Base-by-base conservation (phyloP, 768 basidiomycete genomes). In the Tricholoma sp. region DNA sequence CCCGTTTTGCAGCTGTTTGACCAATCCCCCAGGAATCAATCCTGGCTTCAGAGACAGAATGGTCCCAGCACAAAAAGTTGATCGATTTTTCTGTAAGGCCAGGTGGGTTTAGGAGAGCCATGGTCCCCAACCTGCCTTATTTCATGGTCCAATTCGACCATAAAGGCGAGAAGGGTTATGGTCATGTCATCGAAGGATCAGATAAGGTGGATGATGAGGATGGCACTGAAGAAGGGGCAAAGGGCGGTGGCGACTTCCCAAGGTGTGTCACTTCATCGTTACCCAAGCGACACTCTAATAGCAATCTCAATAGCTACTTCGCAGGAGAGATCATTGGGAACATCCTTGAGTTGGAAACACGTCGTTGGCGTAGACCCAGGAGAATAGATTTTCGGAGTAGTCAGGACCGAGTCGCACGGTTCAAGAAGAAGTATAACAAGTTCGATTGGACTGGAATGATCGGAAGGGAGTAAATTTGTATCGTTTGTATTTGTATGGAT, bases 131-230 rank as follows among this genome's bases (percentile, higher is more conserved):
- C 66, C 74, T 99, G 29, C 97, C 97, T 0, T 99, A 99, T 72
- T 99, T 99, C 66, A 96, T 95, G 92, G 91, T 98, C 6, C 94
- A 96, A 64, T 99, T 96, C 71, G 97, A 99, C 72, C 80, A 98
- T 72, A 98, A 95, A 66, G 94, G 97, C 22, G 94, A 98, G 72
- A 94, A 92, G 66, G 97, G 97, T 2, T 99, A 94, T 67, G 97
- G 97, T 0, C 97, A 99, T 71, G 91, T 99, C 60, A 97, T 99
- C 59, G 97, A 99, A 70, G 97, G 97, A 1, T 82, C 84, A 0
- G 83, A 61, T 81, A 79, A 24, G 81, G 79, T 43, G 18, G 64
- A 62, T 5, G 66, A 57, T 22, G 70, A 71, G 29, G 66, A 61
- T 6, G 85, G 80, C 21, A 70, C 88, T 31, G 89, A 90, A 60